Conservation (phyloP, 768 basidiomycete genomes). For the Boletus sensibilis region DNA sequence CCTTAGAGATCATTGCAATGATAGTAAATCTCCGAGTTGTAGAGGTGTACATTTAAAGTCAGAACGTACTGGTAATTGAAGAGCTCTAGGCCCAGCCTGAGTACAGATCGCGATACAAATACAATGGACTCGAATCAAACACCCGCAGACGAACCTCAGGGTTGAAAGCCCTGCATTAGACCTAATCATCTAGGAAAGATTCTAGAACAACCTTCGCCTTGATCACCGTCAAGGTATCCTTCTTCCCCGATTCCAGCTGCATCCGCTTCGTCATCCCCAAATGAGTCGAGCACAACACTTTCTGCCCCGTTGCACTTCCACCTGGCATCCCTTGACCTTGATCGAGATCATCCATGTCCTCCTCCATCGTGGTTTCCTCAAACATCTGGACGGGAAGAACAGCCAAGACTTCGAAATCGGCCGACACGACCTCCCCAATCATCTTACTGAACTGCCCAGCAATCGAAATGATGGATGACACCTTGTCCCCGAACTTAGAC, state of each 20-base stretch:
- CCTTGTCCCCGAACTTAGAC: constrained; percentile 1
- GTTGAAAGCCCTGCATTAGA: not conserved
- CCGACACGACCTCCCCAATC: constrained; percentile 5
- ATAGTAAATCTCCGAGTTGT: not conserved
- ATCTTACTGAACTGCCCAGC: constrained; percentile 7
- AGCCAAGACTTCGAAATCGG: constrained; percentile 7
- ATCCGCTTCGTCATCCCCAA: constrained; percentile 15
- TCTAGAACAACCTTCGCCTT: constrained; percentile 15
- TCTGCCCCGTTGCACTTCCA: not conserved
- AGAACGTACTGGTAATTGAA: too few species aligned
- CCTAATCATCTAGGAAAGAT: constrained; percentile 6
- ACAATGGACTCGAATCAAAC: not conserved
- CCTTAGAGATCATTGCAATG: not conserved
- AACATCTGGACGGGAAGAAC: not conserved
- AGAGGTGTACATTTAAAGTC: not conserved
- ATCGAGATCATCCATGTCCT: constrained; percentile 1
- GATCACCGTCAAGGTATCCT: not conserved
- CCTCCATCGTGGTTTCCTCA: constrained; percentile 14
- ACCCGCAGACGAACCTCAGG: not conserved
- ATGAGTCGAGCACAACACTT: constrained; percentile 12
- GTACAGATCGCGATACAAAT: not conserved
- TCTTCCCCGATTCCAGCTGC: not conserved
- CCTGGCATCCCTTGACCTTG: not conserved
- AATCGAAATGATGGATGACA: constrained; percentile 1
- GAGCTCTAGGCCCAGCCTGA: too few species aligned